Percentiles rank a stretch among this genome's conserved stretches.
Evolutionary conservation across 352 stramenopile species (phyloP).

Genomic region (Phytophthora quininea): DNA sequence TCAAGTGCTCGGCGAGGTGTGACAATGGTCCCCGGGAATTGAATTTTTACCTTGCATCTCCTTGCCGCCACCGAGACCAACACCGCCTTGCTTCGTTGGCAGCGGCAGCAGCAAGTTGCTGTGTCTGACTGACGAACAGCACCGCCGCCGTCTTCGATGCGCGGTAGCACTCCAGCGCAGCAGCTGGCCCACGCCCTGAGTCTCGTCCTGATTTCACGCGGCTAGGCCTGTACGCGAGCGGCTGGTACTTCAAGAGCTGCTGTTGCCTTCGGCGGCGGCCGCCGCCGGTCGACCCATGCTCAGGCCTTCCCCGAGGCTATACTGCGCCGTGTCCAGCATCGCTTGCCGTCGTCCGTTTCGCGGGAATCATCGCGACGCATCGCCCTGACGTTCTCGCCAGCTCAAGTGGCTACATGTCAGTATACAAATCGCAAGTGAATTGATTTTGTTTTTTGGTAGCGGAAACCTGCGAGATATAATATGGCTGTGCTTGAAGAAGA

Average conservation of each 20-base stretch:
- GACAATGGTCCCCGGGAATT: conserved; percentile 20
- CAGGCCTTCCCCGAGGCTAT: too few relatives aligned
- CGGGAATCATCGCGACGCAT: neutral
- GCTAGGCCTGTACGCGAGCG: neutral
- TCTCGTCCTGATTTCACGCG: conserved; percentile 3
- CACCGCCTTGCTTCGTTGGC: too few relatives aligned
- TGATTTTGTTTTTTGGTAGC: neutral
- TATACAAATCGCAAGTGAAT: conserved; percentile 1
- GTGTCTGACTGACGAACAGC: conserved; percentile 1
- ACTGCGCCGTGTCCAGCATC: too few relatives aligned
- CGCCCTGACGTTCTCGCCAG: neutral
- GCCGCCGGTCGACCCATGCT: neutral
- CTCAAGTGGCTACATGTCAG: neutral
- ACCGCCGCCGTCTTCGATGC: neutral
- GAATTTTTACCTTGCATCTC: conserved; percentile 11
- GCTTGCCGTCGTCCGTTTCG: too few relatives aligned
- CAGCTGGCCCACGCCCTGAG: neutral
- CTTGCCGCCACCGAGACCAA: too few relatives aligned
- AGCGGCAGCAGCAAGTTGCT: too few relatives aligned
- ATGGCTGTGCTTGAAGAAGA: neutral
- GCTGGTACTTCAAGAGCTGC: conserved; percentile 2
- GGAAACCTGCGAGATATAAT: neutral
- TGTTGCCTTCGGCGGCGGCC: neutral
- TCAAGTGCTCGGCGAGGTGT: conserved; percentile 20
- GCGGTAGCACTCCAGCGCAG: neutral